Base-by-base conservation (phyloP, 352 stramenopile species). In the Globisporangium nagaii region DNA sequence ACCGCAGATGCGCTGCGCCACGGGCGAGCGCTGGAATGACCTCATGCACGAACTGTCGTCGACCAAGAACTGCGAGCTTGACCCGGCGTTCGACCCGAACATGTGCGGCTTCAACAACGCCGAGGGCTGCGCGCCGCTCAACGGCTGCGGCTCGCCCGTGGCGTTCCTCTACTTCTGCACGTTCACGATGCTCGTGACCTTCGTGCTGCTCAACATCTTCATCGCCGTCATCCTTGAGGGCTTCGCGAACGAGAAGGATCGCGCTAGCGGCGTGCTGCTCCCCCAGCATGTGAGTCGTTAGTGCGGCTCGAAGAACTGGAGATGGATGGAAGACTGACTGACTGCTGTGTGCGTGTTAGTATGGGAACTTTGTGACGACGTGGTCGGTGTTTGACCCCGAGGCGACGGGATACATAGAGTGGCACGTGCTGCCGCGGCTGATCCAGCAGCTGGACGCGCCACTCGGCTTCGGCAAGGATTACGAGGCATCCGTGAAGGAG, bases 131-230 rank as follows among this genome's bases (percentile, higher is more conserved):
- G 45, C 58, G 2, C 75, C 75, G 7, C 58, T 88, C 6, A 62
- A 72, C 59, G 82, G 82, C 17, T 95, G 84, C 46, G 71, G 73
- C 13, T 58, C 63, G 12, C 51, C 42, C 2, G 62, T 78, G 19
- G 63, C 76, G 10, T 84, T 71, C 48, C 43, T 75, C 7, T 88
- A 87, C 55, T 84, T 79, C 53, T 95, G 89, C 60, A 89, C 68
- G 9, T 73, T 97, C 61, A 92, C 74, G 2, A 55, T 96, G 60
- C 63, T 92, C 17, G 78, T 96, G 31, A 88, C 73, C 2, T 95
- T 86, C 54, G 62, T 95, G 28, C 63, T 95, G 36, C 62, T 96
- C 48, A 95, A 95, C 63, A 79, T 95, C 53, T 94, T 96, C 62
- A 88, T 96, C 44, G 85, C 75, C 46, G 76, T 95, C 47, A 87